These are phyloP conservation scores for Clarireedia sp. DNA, from an alignment of 2,329 filamentous ascomycete species.

Conservation along the genomic window DNA sequence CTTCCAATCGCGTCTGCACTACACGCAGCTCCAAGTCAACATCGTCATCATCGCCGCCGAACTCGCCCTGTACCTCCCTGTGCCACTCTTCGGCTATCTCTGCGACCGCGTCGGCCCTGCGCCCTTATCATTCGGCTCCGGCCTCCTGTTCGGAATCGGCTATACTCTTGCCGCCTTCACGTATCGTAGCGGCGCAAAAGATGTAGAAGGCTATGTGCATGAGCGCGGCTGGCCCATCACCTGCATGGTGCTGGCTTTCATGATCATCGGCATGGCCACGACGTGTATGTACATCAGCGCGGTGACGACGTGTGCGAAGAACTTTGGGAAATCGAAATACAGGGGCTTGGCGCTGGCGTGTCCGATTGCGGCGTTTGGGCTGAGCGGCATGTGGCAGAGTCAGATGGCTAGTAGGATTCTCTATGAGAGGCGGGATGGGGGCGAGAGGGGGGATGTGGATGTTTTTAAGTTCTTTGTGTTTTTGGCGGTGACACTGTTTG, in stretches of 20 bases:
- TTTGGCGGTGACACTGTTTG: constrained; percentile 61
- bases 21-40: constrained; percentile 89
- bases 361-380: constrained; percentile 85
- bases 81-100: constrained; percentile 79
- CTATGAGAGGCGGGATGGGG: constrained; percentile 59
- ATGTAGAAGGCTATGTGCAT: constrained; percentile 36
- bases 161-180: constrained; percentile 77
- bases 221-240: constrained; percentile 59
- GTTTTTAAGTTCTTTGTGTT: constrained; percentile 88
- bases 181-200: constrained; percentile 51
- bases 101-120: constrained; percentile 84
- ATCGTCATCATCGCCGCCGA: constrained; percentile 80
- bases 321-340: constrained; percentile 83
- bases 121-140: constrained; percentile 65
- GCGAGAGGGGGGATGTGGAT: constrained; percentile 54
- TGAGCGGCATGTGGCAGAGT: constrained; percentile 94
- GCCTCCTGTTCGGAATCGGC: constrained; percentile 66
- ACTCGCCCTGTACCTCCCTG: constrained; percentile 84
- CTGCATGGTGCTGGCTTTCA: constrained; percentile 79
- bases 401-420: constrained; percentile 76
- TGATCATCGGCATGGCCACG: constrained; percentile 74
- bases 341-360: constrained; percentile 82
- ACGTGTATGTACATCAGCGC: constrained; percentile 83
- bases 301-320: constrained; percentile 96
- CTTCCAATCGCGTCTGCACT: constrained; percentile 78